Evolutionary conservation across 208 protist genomes (phyloP).

Genomic region (Acanthamoeba comandoni): DNA sequence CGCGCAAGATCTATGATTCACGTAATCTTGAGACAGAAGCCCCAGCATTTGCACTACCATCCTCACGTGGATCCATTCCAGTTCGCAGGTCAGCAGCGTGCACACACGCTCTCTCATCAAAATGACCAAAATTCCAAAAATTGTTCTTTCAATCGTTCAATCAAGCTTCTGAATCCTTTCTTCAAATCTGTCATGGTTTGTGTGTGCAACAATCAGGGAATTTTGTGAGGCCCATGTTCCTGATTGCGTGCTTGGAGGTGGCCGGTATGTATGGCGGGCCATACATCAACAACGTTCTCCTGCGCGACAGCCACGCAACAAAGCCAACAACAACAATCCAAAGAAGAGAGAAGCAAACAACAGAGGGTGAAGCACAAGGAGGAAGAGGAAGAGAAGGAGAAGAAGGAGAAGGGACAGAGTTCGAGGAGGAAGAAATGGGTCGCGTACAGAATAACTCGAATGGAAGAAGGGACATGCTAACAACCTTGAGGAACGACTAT

Average conservation of each 20-base stretch:
- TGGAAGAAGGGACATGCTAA: no score
- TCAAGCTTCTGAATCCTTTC: not conserved
- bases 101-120: not conserved
- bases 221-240: slow-evolving; percentile 21
- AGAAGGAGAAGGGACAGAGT: not conserved
- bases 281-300: not conserved
- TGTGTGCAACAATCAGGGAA: not conserved
- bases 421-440: not conserved
- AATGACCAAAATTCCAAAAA: not conserved
- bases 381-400: not conserved
- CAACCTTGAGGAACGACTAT: not conserved
- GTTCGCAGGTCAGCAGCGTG: not conserved
- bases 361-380: not conserved
- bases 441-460: not conserved
- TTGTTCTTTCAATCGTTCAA: not conserved
- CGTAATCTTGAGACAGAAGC: not conserved
- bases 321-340: not conserved
- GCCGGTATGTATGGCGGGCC: slow-evolving; percentile 25
- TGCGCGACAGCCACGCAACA: not conserved
- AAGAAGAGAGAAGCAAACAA: not conserved
- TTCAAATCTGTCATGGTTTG: not conserved
- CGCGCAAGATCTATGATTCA: not conserved
- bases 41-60: slow-evolving; percentile 9
- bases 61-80: slow-evolving; percentile 34
- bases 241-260: slow-evolving; percentile 33